A percentile compares a stretch with the other conserved stretches of the same genome.
Conservation (phyloP, 768 basidiomycete species). For the Podaxis sp. region DNA sequence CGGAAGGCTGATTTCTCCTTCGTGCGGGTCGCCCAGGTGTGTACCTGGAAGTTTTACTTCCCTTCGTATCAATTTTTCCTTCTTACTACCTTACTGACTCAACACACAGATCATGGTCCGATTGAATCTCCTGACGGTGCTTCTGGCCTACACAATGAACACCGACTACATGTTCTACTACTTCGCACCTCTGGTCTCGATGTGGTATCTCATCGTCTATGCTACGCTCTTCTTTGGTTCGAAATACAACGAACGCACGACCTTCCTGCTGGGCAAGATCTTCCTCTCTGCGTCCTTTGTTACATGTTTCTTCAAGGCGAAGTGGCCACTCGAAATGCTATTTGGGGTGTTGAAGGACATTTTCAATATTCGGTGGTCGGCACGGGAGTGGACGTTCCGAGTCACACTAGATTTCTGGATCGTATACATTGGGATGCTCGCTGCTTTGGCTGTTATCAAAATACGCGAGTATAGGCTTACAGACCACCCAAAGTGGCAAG, state of each 20-base stretch:
- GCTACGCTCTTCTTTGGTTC: conserved; percentile 68
- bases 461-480: conserved; percentile 66
- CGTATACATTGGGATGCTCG: conserved; percentile 83
- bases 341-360: conserved; percentile 63
- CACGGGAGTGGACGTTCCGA: conserved; percentile 85
- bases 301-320: conserved; percentile 61
- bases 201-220: conserved; percentile 89
- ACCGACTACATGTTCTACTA: conserved; percentile 90
- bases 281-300: conserved; percentile 56
- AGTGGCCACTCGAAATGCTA: conserved; percentile 56
- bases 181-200: conserved; percentile 84
- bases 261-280: conserved; percentile 71
- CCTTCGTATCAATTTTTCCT: conserved; percentile 3
- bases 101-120: conserved; percentile 62
- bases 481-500: conserved; percentile 65
- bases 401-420: conserved; percentile 87
- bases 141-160: conserved; percentile 87
- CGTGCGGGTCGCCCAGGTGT: conserved; percentile 66
- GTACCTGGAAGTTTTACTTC: conserved; percentile 15
- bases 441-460: conserved; percentile 70
- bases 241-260: conserved; percentile 64
- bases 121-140: conserved; percentile 77
- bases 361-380: conserved; percentile 79
- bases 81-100: conserved; percentile 6
- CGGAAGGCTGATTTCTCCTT: conserved; percentile 88